These are phyloP conservation scores for Rehmannia glutinosa DNA, from an alignment of 257 asterid genomes.

Conservation along the genomic window DNA sequence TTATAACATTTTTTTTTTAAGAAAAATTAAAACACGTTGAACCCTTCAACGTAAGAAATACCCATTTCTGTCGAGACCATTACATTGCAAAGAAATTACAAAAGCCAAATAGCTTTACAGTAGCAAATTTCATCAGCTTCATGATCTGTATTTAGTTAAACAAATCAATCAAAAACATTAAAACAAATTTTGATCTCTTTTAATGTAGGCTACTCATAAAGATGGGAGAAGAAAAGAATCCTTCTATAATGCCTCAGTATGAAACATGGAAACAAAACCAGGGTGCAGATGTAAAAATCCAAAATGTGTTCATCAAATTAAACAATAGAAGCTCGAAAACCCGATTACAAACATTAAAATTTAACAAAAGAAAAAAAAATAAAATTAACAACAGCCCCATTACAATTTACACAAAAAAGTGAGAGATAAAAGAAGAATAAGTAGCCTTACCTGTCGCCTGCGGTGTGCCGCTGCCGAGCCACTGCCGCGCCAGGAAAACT, in stretches of 20 bases:
- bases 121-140: constrained; percentile 25
- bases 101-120: constrained; percentile 32
- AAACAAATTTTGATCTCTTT: not conserved
- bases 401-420: too few relatives aligned
- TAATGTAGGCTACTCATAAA: constrained; percentile 59
- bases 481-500: too few relatives aligned
- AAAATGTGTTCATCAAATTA: too few relatives aligned
- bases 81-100: constrained; percentile 28
- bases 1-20: too few relatives aligned
- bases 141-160: not conserved
- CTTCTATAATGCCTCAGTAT: constrained; percentile 91
- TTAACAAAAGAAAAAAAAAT: too few relatives aligned
- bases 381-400: too few relatives aligned
- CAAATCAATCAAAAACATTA: constrained; percentile 24
- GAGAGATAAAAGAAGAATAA: too few relatives aligned
- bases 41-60: not conserved
- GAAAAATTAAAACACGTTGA: too few relatives aligned
- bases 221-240: constrained; percentile 40
- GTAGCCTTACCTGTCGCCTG: too few relatives aligned
- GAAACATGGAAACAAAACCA: constrained; percentile 73
- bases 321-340: too few relatives aligned
- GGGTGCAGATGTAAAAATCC: constrained; percentile 60
- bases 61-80: constrained; percentile 1
- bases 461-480: too few relatives aligned
- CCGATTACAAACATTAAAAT: too few relatives aligned